Evolutionary conservation across 148 eudicot species (phyloP), one percentile per base, ranked within the genome.

Genomic region (Euryodendron excelsum): DNA sequence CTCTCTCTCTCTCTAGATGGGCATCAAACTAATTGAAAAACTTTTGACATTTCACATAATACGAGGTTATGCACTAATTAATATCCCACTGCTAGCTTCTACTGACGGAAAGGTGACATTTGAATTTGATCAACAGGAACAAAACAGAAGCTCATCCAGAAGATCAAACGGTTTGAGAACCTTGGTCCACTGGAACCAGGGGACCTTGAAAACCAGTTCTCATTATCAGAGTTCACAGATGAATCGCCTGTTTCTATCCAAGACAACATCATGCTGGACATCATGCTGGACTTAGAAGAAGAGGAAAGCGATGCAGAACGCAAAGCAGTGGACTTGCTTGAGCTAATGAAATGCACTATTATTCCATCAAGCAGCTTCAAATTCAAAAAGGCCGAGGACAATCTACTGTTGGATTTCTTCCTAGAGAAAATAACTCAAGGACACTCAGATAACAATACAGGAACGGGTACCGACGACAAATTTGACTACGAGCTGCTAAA

Each of bases 121-220:
- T 33, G 12, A 37, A n/a, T n/a, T n/a, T 18, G 37, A 52, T 50
- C 12, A n/a, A 31, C 74, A 92, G 97, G 93, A 30, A 85, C 81
- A 20, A 87, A 77, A 64, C 82, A 85, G 56, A 91, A 86, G 76
- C 89, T 89, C 28, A 78, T 85, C 85, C 84, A 82, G 81, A 92
- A 80, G 81, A 80, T 88, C 14, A 82, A 78, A 36, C 81, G 86
- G 66, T 89, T 88, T 28, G 93, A 88, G 83, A 70, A 76, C 25
- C 85, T 89, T 0, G 80, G 89, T 5, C 80, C 76, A 69, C 76
- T 91, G 14, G 85, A 91, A 47, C 92, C 95, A 4, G 80, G 87
- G 53, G 86, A 87, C 75, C 86, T 93, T 18, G 89, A 88, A 60
- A 81, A 82, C 30, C 44, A 82, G 78, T 75, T 93, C 39, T 72